phyloP scores from a whole-genome alignment of 768 basidiomycete genomes.

The Mycena amicta region DNA sequence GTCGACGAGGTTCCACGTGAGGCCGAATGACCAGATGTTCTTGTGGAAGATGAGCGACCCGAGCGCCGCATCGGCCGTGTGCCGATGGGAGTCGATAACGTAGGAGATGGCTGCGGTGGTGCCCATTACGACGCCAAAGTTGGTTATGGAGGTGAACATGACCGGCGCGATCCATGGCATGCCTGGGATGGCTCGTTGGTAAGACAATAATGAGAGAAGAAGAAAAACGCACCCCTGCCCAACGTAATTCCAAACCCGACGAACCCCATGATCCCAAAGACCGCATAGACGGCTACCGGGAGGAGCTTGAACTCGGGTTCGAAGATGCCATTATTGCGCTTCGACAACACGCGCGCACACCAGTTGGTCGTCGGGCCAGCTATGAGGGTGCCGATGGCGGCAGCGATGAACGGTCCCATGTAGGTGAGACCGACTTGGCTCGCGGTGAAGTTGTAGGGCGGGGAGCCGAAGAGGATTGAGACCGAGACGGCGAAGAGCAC shows the following conservation, averaged over 20 bases:
- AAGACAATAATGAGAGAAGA: neutral
- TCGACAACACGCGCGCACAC: conserved; percentile 10
- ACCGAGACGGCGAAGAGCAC: conserved; percentile 15
- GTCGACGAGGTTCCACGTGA: conserved; percentile 13
- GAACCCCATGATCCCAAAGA: conserved; percentile 14
- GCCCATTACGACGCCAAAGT: conserved; percentile 15
- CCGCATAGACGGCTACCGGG: conserved; percentile 7
- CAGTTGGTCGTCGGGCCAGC: conserved; percentile 8
- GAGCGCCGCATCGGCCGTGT: conserved; percentile 15
- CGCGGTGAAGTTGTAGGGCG: conserved; percentile 9
- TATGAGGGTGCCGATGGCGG: conserved; percentile 4
- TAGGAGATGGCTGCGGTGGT: conserved; percentile 14
- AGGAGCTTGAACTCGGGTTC: conserved; percentile 16
- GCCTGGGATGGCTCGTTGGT: neutral
- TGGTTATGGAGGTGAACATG: conserved; percentile 15
- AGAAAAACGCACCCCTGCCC: neutral
- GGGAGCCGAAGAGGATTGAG: conserved; percentile 10
- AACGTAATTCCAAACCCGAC: conserved; percentile 14
- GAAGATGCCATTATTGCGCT: conserved; percentile 14
- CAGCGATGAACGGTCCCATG: conserved; percentile 7
- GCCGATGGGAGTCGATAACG: conserved; percentile 15
- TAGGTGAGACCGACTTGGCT: conserved; percentile 10
- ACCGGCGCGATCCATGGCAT: conserved; percentile 10
- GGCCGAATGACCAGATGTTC: conserved; percentile 16
- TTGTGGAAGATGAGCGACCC: conserved; percentile 15